These are phyloP conservation scores for Thelonectria rubi DNA, from an alignment of 2,329 filamentous ascomycete species.

Conservation along the genomic window DNA sequence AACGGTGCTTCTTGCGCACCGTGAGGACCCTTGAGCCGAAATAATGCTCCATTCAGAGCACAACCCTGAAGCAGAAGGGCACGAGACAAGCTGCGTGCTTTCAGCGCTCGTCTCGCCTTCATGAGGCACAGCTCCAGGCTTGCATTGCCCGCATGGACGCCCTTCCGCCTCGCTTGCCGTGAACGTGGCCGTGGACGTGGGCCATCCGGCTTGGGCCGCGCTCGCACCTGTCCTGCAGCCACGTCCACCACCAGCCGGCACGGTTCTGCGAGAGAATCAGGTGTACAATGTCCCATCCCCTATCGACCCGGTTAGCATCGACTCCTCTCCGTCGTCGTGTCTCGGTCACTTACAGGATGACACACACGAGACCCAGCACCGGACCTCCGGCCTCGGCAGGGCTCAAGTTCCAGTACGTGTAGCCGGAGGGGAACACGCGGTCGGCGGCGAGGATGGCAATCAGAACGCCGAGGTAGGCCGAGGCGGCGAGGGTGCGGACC, in stretches of 20 bases:
- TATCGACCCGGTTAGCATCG: slow-evolving; percentile 26
- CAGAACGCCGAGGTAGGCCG: slow-evolving; percentile 49
- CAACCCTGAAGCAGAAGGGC: background rate
- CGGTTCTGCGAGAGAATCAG: slow-evolving; percentile 34
- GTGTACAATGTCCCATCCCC: slow-evolving; percentile 39
- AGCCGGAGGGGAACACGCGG: slow-evolving; percentile 49
- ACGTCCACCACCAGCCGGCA: slow-evolving; percentile 34
- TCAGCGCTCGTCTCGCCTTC: slow-evolving; percentile 15
- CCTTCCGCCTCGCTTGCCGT: slow-evolving; percentile 9
- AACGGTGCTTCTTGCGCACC: background rate
- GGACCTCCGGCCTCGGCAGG: slow-evolving; percentile 42
- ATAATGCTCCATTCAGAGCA: background rate
- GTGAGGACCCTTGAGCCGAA: background rate
- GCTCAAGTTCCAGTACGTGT: slow-evolving; percentile 50
- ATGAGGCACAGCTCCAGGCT: slow-evolving; percentile 39
- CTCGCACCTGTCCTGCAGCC: slow-evolving; percentile 35
- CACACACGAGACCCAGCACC: slow-evolving; percentile 50
- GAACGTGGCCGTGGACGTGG: slow-evolving; percentile 5
- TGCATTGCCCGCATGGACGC: slow-evolving; percentile 23
- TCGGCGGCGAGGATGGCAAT: slow-evolving; percentile 47
- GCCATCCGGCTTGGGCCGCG: slow-evolving; percentile 21
- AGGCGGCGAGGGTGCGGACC: slow-evolving; percentile 44
- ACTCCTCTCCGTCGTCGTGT: background rate
- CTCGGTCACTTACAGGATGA: slow-evolving; percentile 44
- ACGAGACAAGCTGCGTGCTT: background rate